Percentiles rank a stretch among this genome's conserved stretches.
Conservation (phyloP, 495 filamentous ascomycete species). For the Amorphotheca resinae region DNA sequence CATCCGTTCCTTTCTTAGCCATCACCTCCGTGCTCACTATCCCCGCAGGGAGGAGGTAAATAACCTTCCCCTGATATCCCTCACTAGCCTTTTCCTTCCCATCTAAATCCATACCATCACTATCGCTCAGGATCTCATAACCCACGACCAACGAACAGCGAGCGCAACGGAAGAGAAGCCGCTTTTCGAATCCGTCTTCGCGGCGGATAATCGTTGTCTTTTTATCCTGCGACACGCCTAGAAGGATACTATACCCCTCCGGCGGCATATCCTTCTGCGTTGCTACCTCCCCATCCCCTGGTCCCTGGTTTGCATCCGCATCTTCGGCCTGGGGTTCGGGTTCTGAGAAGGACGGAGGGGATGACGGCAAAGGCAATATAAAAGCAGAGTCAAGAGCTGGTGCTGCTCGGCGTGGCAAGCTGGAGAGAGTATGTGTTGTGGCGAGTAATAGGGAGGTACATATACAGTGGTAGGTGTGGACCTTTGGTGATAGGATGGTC, state of each 20-base stretch:
- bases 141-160: conserved; percentile 52
- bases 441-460: conserved; percentile 61
- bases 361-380: conserved; percentile 30
- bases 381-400: conserved; percentile 28
- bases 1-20: conserved; percentile 15
- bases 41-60: conserved; percentile 50
- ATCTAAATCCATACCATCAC: conserved; percentile 19
- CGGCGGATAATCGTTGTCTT: conserved; percentile 43
- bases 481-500: conserved; percentile 13
- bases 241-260: conserved; percentile 22
- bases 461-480: conserved; percentile 56
- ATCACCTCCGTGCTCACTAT: conserved; percentile 38
- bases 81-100: neutral
- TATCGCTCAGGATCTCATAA: conserved; percentile 37
- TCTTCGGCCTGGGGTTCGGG: neutral
- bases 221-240: conserved; percentile 28
- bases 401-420: conserved; percentile 41
- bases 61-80: conserved; percentile 14
- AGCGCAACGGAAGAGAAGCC: conserved; percentile 45
- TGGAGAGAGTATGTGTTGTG: conserved; percentile 40
- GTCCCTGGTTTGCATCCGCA: too few species aligned
- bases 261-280: conserved; percentile 3
- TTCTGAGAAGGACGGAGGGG: conserved; percentile 5
- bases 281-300: conserved; percentile 7
- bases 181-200: conserved; percentile 64